Base-by-base conservation (phyloP, 23 red algal genomes). In the Agarophyton chilense region DNA sequence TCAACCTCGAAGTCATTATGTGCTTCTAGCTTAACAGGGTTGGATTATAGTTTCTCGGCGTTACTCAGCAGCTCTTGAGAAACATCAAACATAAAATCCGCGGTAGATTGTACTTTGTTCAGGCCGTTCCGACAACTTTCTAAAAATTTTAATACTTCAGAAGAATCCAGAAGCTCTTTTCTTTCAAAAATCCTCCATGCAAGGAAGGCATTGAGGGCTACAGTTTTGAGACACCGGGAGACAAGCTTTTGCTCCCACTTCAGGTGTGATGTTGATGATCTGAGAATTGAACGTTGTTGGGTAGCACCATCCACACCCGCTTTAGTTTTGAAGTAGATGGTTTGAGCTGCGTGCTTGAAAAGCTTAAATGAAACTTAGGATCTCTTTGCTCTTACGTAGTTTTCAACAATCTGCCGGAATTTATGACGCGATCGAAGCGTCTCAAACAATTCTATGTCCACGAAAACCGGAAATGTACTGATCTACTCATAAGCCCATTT, bases 191-290 rank as follows among this genome's bases (percentile, higher is more conserved):
- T 71, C 16, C 34, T 7, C 60, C 80, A 84, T 11, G 4, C 80
- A 32, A 70, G 6, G 4, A 84, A 84, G 0, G 36, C 58, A 35
- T 84, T 84, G 4, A 84, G 2, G 38, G 36, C 80, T 19, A 84
- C 1, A 4, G 58, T 70, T 35, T 84, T 84, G 21, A 84, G 2
- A 4, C 8, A 12, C 51, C 70, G 80, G 1, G 58, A 51, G 4
- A 47, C 62, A 47, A 84, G 0, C 25, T 84, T 84, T 35, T 70
- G 80, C 60, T 84, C 35, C 80, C 60, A 84, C 25, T 84, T 65
- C 17, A 84, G 31, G 34, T 51, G 80, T 1, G 80, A 84, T 14
- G 41, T 71, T 49, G 80, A 68, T 2, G 5, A n/a, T 5, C 80
- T 17, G 0, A 84, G 21, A 28, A 84, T 71, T 39, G 60, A 57